Evolutionary conservation across 805 yeast genomes (phyloP).

Genomic region (Cyberlindnera galapagoensis): DNA sequence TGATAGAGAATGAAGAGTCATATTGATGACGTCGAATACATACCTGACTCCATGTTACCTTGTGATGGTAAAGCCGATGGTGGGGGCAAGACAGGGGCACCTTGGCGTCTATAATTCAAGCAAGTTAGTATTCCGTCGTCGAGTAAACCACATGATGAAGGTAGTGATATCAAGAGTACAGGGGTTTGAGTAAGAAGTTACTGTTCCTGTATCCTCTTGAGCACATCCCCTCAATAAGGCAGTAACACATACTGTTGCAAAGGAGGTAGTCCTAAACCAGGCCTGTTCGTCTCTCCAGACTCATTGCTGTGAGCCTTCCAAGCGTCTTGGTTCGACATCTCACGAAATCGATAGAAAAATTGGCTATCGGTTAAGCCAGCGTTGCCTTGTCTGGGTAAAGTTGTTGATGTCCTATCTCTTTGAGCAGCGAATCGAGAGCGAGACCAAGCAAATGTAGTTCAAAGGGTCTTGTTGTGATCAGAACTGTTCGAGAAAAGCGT

Average conservation of each 20-base stretch:
- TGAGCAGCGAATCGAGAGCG: neutral
- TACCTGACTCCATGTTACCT: constrained; percentile 21
- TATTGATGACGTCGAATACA: constrained; percentile 6
- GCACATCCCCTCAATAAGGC: too few relatives aligned
- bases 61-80: constrained; percentile 33
- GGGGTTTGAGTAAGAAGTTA: too few relatives aligned
- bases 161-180: neutral
- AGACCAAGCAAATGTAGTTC: neutral
- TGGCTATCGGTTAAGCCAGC: neutral
- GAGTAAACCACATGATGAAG: neutral
- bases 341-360: neutral
- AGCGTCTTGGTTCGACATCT: constrained; percentile 19
- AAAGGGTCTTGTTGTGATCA: neutral
- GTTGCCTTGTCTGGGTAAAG: constrained; percentile 1
- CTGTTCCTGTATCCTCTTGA: too few relatives aligned
- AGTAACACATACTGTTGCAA: constrained; percentile 23
- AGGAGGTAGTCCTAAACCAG: constrained; percentile 24
- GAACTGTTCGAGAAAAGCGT: too few relatives aligned
- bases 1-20: too few relatives aligned
- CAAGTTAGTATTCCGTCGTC: constrained; percentile 5
- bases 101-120: constrained; percentile 46
- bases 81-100: constrained; percentile 55
- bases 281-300: constrained; percentile 19
- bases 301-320: constrained; percentile 24
- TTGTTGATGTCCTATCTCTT: neutral